These are phyloP conservation scores for Pestalotiopsis sp. DNA, from an alignment of 2,329 filamentous ascomycete species.

Conservation along the genomic window DNA sequence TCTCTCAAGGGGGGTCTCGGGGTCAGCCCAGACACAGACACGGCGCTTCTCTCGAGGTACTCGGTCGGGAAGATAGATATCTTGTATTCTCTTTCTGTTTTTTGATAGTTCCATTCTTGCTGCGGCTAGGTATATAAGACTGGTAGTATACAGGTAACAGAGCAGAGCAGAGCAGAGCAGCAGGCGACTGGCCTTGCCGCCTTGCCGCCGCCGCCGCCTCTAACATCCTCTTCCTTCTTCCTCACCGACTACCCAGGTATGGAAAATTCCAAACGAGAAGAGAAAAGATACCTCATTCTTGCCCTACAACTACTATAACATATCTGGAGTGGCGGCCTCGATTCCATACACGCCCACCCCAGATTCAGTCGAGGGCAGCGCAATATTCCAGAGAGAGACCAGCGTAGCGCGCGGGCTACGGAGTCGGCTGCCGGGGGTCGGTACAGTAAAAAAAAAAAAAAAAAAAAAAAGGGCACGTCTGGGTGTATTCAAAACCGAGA, in stretches of 20 bases:
- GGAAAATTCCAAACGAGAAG: not conserved
- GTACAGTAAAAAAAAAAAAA: not conserved
- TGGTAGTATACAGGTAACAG: no score
- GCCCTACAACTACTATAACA: not conserved
- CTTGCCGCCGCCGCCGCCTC: no score
- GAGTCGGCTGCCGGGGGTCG: slow-evolving; percentile 5
- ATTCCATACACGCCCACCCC: not conserved
- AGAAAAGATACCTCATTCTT: not conserved
- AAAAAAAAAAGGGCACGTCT: not conserved
- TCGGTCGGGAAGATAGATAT: not conserved
- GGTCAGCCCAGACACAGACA: not conserved
- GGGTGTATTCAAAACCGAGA: not conserved
- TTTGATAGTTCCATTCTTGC: not conserved
- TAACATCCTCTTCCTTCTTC: no score
- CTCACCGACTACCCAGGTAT: not conserved
- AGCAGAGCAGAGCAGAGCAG: no score
- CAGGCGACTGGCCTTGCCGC: no score
- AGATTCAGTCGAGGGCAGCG: not conserved
- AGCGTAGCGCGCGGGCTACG: slow-evolving; percentile 3
- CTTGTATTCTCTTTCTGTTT: not conserved
- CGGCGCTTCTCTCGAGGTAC: not conserved
- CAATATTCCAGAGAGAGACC: not conserved
- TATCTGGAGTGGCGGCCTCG: not conserved
- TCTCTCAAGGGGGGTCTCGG: not conserved
- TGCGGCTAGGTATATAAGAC: no score